Evolutionary conservation across 352 stramenopile species (phyloP).

Genomic region (Phytophthora hybrid): DNA sequence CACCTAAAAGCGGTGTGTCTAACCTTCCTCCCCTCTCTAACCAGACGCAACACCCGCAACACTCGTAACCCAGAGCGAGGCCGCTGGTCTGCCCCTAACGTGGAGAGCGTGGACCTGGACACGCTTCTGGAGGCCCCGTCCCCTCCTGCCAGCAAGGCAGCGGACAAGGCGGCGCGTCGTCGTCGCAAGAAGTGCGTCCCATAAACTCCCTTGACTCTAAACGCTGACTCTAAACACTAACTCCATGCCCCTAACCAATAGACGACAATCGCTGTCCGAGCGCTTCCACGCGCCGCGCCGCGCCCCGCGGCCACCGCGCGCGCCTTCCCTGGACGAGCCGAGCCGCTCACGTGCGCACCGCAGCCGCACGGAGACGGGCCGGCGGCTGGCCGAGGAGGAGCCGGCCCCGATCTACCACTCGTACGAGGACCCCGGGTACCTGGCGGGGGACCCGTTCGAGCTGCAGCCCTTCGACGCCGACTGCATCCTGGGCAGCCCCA

Average conservation of each 20-base stretch:
- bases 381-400: conserved; percentile 43
- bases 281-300: conserved; percentile 38
- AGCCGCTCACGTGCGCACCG: conserved; percentile 42
- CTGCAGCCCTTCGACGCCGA: conserved; percentile 80
- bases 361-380: conserved; percentile 40
- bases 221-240: not conserved
- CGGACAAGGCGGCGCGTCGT: conserved; percentile 24
- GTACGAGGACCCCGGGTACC: conserved; percentile 82
- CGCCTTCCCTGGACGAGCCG: conserved; percentile 30
- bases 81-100: conserved; percentile 77
- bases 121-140: conserved; percentile 80
- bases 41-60: conserved; percentile 20
- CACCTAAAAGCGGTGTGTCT: not conserved
- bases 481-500: conserved; percentile 77
- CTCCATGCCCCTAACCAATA: conserved; percentile 7
- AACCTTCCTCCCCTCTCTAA: not conserved
- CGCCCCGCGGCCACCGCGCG: conserved; percentile 23
- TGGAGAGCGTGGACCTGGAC: conserved; percentile 81
- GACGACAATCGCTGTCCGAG: conserved; percentile 46
- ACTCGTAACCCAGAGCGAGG: conserved; percentile 54
- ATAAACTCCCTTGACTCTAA: not conserved
- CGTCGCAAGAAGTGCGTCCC: conserved; percentile 68
- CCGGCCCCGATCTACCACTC: conserved; percentile 69
- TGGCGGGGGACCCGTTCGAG: conserved; percentile 58
- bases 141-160: conserved; percentile 36